Evolutionary conservation across 2,329 filamentous ascomycete species (phyloP), one percentile per base, ranked within the genome.

Genomic region (Stemphylium lycopersici): DNA sequence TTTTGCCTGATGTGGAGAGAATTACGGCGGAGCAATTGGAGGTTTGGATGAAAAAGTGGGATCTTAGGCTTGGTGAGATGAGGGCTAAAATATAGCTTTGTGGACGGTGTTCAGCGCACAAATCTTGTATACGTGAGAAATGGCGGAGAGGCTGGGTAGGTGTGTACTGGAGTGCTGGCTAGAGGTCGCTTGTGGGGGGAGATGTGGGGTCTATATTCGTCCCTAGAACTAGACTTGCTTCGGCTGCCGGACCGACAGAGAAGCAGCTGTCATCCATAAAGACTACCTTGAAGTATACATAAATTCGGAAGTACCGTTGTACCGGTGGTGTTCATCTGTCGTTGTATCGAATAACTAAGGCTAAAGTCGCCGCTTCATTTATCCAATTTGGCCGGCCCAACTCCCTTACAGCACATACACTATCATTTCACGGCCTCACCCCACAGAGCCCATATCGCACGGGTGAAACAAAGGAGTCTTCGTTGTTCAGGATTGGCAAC

Each of bases 281-380:
- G 10, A 1, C 2, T 18, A n/a, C 4, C 1, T 15, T 13, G 3
- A 4, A 15, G 4, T 16, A 38, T 42, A 22, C 5, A 16, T 26
- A 12, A 15, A 32, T 61, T 48, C 46, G 40, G 24, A 43, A 52
- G 40, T 52, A 43, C 32, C 26, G 29, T 24, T 49, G 29, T 44
- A 6, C 13, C 1, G 34, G 47, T 33, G 15, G 33, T 31, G n/a
- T 55, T 55, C 44, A 59, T 60, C n/a, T 59, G 60, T 61, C 4
- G 22, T 48, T 36, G 39, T 45, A 52, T 59, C 56, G 52, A 57
- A 48, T 24, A 60, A 58, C 57, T 55, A 51, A 61, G 67, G 65
- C 56, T 71, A 70, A 70, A 68, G 52, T 33, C 48, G 15, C 46
- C 31, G 53, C 31, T 61, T 56, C 58, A 65, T 65, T 41, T 58